Percentiles rank a stretch among this genome's conserved stretches.
These are phyloP conservation scores for Aspergillus viridinutans DNA, from an alignment of 2,329 filamentous ascomycete genomes.

Conservation along the genomic window DNA sequence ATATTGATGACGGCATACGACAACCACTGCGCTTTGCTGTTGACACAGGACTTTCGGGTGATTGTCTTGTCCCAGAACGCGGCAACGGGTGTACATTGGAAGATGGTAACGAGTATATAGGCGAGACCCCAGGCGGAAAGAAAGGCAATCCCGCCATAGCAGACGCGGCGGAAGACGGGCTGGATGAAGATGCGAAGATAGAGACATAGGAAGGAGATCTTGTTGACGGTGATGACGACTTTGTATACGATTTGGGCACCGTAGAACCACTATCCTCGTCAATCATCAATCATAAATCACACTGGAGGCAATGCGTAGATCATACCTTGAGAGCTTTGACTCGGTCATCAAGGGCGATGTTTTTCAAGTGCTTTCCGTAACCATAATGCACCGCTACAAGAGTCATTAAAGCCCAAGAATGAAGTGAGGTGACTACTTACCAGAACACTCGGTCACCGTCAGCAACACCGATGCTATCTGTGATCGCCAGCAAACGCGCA, in stretches of 20 bases:
- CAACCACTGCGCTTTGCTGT: constrained; percentile 16
- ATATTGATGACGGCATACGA: constrained; percentile 23
- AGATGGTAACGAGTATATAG: constrained; percentile 19
- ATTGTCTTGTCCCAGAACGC: constrained; percentile 20
- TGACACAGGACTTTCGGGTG: constrained; percentile 17
- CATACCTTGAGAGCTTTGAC: constrained; percentile 20
- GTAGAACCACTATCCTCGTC: constrained; percentile 39
- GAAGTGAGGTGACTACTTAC: not conserved
- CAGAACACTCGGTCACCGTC: constrained; percentile 13
- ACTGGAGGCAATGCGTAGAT: not conserved
- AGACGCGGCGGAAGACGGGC: constrained; percentile 43
- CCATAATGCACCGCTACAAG: constrained; percentile 26
- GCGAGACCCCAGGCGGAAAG: constrained; percentile 12
- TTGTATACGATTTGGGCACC: constrained; percentile 54
- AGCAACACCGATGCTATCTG: constrained; percentile 14
- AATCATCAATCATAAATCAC: not conserved
- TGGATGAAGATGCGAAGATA: constrained; percentile 52
- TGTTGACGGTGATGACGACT: constrained; percentile 51
- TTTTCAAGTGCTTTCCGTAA: constrained; percentile 23
- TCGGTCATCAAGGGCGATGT: constrained; percentile 18
- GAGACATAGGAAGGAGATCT: constrained; percentile 51
- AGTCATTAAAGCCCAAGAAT: not conserved
- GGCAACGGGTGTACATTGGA: constrained; percentile 20
- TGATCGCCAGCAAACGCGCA: not conserved
- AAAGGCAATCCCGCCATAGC: constrained; percentile 26